A percentile compares a stretch with the other conserved stretches of the same genome.
Evolutionary conservation across 2,329 filamentous ascomycete species (phyloP).

Genomic region (Pestalotiopsis sp.): DNA sequence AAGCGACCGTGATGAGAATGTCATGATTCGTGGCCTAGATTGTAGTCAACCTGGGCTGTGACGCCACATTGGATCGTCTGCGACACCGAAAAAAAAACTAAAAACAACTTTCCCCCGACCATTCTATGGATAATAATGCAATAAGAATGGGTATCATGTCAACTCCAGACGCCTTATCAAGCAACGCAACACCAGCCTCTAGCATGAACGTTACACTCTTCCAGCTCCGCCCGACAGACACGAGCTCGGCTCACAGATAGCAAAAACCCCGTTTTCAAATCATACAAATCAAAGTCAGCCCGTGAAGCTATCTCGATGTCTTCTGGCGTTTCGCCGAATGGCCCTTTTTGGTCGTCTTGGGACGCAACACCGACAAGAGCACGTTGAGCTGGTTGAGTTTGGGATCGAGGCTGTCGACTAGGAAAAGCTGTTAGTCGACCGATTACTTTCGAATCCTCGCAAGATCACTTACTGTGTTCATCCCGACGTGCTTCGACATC

Average conservation of each 20-base stretch:
- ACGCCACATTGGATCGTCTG: not conserved
- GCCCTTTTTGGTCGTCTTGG: not conserved
- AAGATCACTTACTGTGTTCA: not conserved
- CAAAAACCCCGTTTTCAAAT: not conserved
- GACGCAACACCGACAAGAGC: not conserved
- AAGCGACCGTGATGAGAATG: slow-evolving; percentile 19
- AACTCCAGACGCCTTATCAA: not conserved
- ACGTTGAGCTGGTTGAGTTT: slow-evolving; percentile 11
- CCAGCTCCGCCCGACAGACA: not conserved
- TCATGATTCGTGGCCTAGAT: not conserved
- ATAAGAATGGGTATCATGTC: slow-evolving; percentile 5
- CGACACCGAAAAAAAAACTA: not conserved
- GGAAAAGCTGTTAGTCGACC: slow-evolving; percentile 22
- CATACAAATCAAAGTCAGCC: not conserved
- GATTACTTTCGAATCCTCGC: slow-evolving; percentile 20
- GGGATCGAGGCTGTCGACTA: slow-evolving; percentile 20
- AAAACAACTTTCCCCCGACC: not conserved
- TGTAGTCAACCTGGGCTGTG: not conserved
- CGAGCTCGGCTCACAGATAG: not conserved
- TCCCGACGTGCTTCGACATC: not conserved
- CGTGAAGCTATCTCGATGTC: not conserved
- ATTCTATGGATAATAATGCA: not conserved
- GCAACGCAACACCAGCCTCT: not conserved
- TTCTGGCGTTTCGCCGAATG: not conserved
- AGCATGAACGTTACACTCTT: not conserved